Conservation (phyloP, 2,329 filamentous ascomycete species). For the Fusarium pseudonygamai region DNA sequence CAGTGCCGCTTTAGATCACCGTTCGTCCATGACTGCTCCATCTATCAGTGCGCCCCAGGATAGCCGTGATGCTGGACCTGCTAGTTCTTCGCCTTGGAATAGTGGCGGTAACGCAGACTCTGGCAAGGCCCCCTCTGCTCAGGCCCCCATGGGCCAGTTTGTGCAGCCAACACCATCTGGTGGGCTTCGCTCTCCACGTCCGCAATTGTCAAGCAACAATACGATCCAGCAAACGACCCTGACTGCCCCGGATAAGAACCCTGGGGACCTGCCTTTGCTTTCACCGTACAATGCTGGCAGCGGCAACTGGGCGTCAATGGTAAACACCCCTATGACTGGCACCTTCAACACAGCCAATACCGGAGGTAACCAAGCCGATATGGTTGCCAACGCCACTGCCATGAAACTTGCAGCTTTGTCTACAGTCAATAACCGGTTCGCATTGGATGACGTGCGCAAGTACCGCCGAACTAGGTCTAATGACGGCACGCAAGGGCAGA, state of each 20-base stretch:
- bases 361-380: constrained; percentile 81
- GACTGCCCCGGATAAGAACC: constrained; percentile 72
- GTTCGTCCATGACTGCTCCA: constrained; percentile 77
- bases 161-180: constrained; percentile 80
- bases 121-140: constrained; percentile 79
- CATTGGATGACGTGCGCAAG: constrained; percentile 95
- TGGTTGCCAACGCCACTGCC: constrained; percentile 97
- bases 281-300: constrained; percentile 84
- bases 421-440: constrained; percentile 98
- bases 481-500: constrained; percentile 73
- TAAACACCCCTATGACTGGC: constrained; percentile 94
- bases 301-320: constrained; percentile 98
- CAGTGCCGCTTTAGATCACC: constrained; percentile 81
- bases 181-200: constrained; percentile 81
- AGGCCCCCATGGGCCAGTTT: constrained; percentile 93
- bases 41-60: constrained; percentile 71
- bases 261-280: constrained; percentile 79
- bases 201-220: constrained; percentile 71
- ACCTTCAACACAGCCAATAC: constrained; percentile 73
- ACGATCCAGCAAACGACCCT: constrained; percentile 88
- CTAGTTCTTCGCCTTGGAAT: constrained; percentile 78
- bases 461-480: constrained; percentile 92
- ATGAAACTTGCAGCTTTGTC: constrained; percentile 98
- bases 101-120: constrained; percentile 59
- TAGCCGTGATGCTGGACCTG: constrained; percentile 41